A percentile compares a stretch with the other conserved stretches of the same genome.
These are phyloP conservation scores for Exophiala sp. DNA, from an alignment of 2,329 filamentous ascomycete species.

Conservation along the genomic window DNA sequence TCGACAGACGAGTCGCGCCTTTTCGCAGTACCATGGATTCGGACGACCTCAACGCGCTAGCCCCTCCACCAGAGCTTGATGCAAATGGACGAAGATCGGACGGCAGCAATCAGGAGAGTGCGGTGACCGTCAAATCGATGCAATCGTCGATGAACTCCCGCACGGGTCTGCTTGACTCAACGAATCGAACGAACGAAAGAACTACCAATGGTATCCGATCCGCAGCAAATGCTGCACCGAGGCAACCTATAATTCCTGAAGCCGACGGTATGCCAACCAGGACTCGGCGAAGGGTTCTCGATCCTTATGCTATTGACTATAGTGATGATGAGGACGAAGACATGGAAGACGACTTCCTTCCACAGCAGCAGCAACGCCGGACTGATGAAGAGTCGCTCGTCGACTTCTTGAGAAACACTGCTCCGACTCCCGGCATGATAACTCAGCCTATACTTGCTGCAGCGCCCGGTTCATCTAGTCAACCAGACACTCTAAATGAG, in stretches of 20 bases:
- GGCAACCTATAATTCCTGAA: slow-evolving; percentile 30
- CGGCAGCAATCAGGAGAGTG: slow-evolving; percentile 46
- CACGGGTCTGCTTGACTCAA: slow-evolving; percentile 60
- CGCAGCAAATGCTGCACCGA: slow-evolving; percentile 9
- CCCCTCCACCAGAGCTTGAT: slow-evolving; percentile 31
- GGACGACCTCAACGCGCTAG: slow-evolving; percentile 58
- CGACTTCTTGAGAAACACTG: slow-evolving; percentile 47
- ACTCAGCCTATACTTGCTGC: slow-evolving; percentile 29
- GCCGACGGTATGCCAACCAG: slow-evolving; percentile 58
- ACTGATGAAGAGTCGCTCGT: slow-evolving; percentile 45
- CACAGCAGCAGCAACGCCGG: slow-evolving; percentile 32
- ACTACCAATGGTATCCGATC: slow-evolving; percentile 6
- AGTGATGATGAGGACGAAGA: slow-evolving; percentile 67
- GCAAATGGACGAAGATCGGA: slow-evolving; percentile 37
- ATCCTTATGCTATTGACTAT: slow-evolving; percentile 90
- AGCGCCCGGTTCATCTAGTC: slow-evolving; percentile 8
- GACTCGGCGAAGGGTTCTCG: slow-evolving; percentile 73
- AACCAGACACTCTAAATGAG: slow-evolving; percentile 10
- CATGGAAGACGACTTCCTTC: slow-evolving; percentile 50
- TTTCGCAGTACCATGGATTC: slow-evolving; percentile 84
- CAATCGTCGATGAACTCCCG: slow-evolving; percentile 72
- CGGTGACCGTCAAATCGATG: slow-evolving; percentile 47
- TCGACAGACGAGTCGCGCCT: slow-evolving; percentile 77
- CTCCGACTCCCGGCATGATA: slow-evolving; percentile 37
- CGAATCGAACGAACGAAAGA: slow-evolving; percentile 29